Percentiles rank a stretch among this genome's conserved stretches.
Conservation (phyloP, 352 stramenopile species). For the Globisporangium takayamanum region DNA sequence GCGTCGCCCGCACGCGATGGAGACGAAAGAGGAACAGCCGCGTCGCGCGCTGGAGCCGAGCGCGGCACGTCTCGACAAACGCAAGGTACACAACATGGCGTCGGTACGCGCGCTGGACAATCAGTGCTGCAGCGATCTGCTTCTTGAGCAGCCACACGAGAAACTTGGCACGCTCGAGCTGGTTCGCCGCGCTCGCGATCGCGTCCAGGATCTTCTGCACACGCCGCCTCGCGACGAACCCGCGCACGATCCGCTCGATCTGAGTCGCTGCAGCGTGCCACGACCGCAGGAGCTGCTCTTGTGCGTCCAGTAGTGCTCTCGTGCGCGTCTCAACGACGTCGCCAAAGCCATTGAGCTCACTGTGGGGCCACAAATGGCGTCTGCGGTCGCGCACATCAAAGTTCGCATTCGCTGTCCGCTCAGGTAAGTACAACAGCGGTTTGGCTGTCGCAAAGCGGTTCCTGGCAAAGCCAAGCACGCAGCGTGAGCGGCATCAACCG, state of each 20-base stretch:
- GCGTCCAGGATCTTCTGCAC: conserved; percentile 24
- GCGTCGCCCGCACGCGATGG: conserved; percentile 18
- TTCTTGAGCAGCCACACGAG: conserved; percentile 14
- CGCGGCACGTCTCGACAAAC: conserved; percentile 19
- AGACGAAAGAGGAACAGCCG: conserved; percentile 32
- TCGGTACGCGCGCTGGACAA: conserved; percentile 34
- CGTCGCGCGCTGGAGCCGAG: conserved; percentile 21
- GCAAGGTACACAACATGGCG: conserved; percentile 16
- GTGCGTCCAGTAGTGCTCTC: conserved; percentile 21
- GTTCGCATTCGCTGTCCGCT: conserved; percentile 29
- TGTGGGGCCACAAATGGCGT: conserved; percentile 37
- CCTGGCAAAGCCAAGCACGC: conserved; percentile 14
- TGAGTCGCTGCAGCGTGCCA: conserved; percentile 35
- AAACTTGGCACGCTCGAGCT: conserved; percentile 6
- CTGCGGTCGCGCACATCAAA: conserved; percentile 28
- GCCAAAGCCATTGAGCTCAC: conserved; percentile 37
- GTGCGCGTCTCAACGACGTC: conserved; percentile 31
- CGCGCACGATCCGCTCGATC: conserved; percentile 33
- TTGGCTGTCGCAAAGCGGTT: conserved; percentile 22
- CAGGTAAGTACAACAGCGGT: conserved; percentile 43
- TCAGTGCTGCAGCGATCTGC: conserved; percentile 18
- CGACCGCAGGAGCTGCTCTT: conserved; percentile 27
- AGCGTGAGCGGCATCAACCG: neutral
- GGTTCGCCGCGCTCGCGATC: conserved; percentile 22
- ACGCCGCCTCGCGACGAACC: conserved; percentile 25